Percentiles rank a stretch among this genome's conserved stretches.
Evolutionary conservation across 768 basidiomycete species (phyloP).

Genomic region (Gautieria morchelliformis): DNA sequence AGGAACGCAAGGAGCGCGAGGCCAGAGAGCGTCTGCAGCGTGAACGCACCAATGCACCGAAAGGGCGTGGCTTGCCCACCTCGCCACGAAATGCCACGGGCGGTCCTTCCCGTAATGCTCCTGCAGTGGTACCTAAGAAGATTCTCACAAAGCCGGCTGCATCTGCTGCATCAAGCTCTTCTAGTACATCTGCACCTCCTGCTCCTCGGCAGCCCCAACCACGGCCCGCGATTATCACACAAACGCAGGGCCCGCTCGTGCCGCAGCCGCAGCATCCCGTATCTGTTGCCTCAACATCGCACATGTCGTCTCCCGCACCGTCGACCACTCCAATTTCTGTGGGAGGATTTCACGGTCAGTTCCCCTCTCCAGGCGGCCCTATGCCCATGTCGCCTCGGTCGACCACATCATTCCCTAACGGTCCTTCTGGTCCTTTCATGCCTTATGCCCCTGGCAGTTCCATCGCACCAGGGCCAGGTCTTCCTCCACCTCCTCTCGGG

Average conservation of each 20-base stretch:
- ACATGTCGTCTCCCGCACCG: slow-evolving; percentile 5
- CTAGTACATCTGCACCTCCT: background rate
- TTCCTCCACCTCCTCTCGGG: background rate
- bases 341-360: slow-evolving; percentile 1
- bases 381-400: slow-evolving; percentile 1
- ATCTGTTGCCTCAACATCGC: background rate
- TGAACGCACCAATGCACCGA: background rate
- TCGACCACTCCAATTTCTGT: slow-evolving; percentile 5
- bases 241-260: background rate
- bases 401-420: slow-evolving; percentile 2
- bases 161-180: background rate
- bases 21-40: slow-evolving; percentile 13
- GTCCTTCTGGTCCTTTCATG: slow-evolving; percentile 3
- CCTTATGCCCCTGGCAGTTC: background rate
- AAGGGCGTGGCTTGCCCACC: slow-evolving; percentile 5
- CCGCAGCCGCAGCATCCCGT: background rate
- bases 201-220: slow-evolving; percentile 1
- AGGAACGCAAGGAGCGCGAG: slow-evolving; percentile 41
- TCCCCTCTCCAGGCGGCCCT: slow-evolving; percentile 3
- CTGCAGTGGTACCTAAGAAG: slow-evolving; percentile 8
- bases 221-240: slow-evolving; percentile 7
- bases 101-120: background rate
- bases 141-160: slow-evolving; percentile 7
- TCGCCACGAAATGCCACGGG: slow-evolving; percentile 3
- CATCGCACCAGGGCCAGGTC: background rate